A percentile compares a stretch with the other conserved stretches of the same genome.
These are phyloP conservation scores for Ceratobasidium sp. DNA, from an alignment of 1,284 basidiomycete genomes.

Conservation along the genomic window DNA sequence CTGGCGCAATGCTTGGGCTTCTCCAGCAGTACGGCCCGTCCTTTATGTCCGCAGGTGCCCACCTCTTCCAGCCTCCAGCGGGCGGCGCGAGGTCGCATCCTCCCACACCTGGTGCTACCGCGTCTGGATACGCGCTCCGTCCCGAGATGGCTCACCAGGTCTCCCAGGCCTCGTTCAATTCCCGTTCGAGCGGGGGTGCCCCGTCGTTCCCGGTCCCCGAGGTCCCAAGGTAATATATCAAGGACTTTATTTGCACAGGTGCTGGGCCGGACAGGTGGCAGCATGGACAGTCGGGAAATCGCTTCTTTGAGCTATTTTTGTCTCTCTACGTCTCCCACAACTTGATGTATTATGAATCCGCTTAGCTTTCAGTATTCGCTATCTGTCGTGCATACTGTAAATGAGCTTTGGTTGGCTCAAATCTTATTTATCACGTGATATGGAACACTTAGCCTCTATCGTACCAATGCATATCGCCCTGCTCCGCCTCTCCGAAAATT, in stretches of 20 bases:
- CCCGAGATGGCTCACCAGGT: conserved; percentile 24
- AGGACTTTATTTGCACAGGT: neutral
- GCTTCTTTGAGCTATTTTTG: conserved; percentile 2
- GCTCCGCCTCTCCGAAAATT: neutral
- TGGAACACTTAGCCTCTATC: conserved; percentile 5
- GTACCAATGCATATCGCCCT: neutral
- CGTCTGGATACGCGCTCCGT: conserved; percentile 30
- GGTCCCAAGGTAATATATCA: neutral
- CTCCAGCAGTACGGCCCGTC: conserved; percentile 36
- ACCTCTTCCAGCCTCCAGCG: neutral
- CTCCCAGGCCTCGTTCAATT: conserved; percentile 31
- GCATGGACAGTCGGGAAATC: neutral
- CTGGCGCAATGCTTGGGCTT: conserved; percentile 30
- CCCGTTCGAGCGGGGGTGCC: conserved; percentile 1
- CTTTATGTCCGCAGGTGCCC: conserved; percentile 13
- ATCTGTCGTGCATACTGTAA: neutral
- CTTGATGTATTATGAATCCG: conserved; percentile 11
- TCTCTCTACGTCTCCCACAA: neutral
- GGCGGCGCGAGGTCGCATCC: conserved; percentile 11
- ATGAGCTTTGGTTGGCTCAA: neutral
- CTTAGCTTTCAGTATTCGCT: too few relatives aligned
- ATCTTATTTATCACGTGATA: too few relatives aligned
- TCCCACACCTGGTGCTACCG: neutral
- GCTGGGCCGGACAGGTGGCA: too few relatives aligned
- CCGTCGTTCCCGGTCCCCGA: conserved; percentile 34